A percentile compares a stretch with the other conserved stretches of the same genome.
Conservation (phyloP, 2,329 filamentous ascomycete genomes). For the Nemania diffusa region DNA sequence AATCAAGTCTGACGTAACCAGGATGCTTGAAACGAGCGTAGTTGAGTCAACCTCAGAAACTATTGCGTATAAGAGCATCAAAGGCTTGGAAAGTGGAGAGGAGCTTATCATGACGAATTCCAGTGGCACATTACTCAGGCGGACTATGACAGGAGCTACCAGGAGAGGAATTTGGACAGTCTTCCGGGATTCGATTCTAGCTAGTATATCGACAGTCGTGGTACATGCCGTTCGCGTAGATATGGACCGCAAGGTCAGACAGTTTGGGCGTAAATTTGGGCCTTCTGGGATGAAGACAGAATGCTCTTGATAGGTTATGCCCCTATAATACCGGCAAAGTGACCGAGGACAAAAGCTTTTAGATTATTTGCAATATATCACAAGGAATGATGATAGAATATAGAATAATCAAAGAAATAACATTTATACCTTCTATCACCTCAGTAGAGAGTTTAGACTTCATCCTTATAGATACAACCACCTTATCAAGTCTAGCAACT, state of each 20-base stretch:
- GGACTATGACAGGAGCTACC: neutral
- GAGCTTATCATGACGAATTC: neutral
- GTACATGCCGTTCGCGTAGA: neutral
- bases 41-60: neutral
- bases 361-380: no score
- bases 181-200: neutral
- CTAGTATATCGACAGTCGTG: neutral
- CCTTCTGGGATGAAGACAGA: neutral
- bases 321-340: no score
- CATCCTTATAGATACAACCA: no score
- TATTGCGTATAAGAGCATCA: neutral
- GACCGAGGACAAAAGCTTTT: no score
- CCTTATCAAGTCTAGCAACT: no score
- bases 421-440: no score
- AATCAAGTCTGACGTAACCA: neutral
- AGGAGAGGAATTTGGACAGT: neutral
- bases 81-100: neutral
- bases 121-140: neutral
- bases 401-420: no score
- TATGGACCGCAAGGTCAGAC: neutral
- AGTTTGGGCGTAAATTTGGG: neutral
- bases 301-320: neutral
- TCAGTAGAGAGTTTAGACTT: no score
- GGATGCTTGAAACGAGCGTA: neutral
- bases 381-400: no score